Base-by-base conservation (phyloP, 75 land plant species). In the Pinus taeda region DNA sequence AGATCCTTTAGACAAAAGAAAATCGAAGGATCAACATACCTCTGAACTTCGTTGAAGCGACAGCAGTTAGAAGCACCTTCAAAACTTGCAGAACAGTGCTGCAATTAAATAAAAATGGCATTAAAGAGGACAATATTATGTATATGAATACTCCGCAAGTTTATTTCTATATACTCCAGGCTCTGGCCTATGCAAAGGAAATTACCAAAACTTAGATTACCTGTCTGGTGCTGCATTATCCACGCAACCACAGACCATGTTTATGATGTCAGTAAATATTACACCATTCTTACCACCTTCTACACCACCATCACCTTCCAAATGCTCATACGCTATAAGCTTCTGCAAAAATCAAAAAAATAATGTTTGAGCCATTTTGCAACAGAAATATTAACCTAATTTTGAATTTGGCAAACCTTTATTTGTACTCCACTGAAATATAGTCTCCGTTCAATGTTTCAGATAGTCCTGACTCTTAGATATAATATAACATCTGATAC, bases 261-360 rank as follows among this genome's bases (percentile, higher is more conserved):
- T 97, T 73, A 97, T 84, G 76, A 94, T 85, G 63, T 94, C 98
- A 13, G 95, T 88, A 66, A 95, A 86, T 53, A 92, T 81, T 24
- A 85, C 75, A 55, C 79, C 86, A 83, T 92, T 97, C 81, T 85
- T 86, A 64, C 93, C 98, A 74, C 92, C 89, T 59, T 89, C 90
- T 37, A 94, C 58, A 75, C 99, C 99, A 84, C 98, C 95, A 85
- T 97, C 99, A 53, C 99, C 99, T 78, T 94, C 99, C 56, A 97
- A 80, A 86, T 97, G 99, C 61, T 93, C 95, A 78, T 94, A 97
- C 21, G 93, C 91, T 60, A 97, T 97, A n/a, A 97, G 90, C 86
- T 97, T 97, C 99, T 97, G 95, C 71, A 17, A 57, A 20, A n/a
- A 75, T 57, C 57, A 74, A 69, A 45, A 21, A 42, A 12, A 69